phyloP scores from a whole-genome alignment of 1,284 basidiomycete species.

The Phylloboletellus chloephorus region DNA sequence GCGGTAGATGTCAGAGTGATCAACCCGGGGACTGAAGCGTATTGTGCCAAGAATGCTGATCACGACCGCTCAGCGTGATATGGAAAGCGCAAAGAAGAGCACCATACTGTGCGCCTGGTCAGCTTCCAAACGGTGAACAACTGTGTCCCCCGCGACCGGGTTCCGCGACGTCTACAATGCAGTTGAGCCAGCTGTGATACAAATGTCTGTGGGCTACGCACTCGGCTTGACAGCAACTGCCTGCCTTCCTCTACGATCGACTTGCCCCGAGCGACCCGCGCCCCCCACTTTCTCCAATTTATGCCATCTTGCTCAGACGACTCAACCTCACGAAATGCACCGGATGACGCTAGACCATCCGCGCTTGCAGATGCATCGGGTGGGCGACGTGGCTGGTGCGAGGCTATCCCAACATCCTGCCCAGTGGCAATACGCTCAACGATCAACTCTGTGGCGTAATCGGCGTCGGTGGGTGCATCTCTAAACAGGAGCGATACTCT shows the following conservation, averaged over 20 bases:
- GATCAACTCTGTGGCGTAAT: constrained; percentile 65
- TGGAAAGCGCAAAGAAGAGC: constrained; percentile 3
- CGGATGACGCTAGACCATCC: constrained; percentile 6
- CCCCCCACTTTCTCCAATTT: constrained; percentile 54
- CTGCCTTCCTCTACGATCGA: constrained; percentile 39
- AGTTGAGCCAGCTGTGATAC: constrained; percentile 6
- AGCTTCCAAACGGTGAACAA: neutral
- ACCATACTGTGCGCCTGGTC: constrained; percentile 40
- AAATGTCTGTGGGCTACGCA: constrained; percentile 19
- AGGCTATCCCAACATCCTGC: constrained; percentile 37
- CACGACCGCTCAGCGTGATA: constrained; percentile 2
- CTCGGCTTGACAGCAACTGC: constrained; percentile 36
- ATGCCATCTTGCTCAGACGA: constrained; percentile 20
- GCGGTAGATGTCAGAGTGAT: constrained; percentile 48
- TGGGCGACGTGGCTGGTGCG: constrained; percentile 4
- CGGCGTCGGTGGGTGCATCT: constrained; percentile 58
- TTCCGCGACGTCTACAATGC: constrained; percentile 9
- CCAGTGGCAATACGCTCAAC: constrained; percentile 54
- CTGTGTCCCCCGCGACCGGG: constrained; percentile 1
- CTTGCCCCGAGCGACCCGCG: constrained; percentile 43
- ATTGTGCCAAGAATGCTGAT: constrained; percentile 58
- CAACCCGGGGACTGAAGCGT: constrained; percentile 49
- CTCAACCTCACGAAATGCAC: constrained; percentile 8
- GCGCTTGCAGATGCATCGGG: constrained; percentile 12
- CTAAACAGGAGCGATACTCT: constrained; percentile 46